These are phyloP conservation scores for Gastrolobium bilobum DNA, from an alignment of 306 rosid species.

Conservation along the genomic window DNA sequence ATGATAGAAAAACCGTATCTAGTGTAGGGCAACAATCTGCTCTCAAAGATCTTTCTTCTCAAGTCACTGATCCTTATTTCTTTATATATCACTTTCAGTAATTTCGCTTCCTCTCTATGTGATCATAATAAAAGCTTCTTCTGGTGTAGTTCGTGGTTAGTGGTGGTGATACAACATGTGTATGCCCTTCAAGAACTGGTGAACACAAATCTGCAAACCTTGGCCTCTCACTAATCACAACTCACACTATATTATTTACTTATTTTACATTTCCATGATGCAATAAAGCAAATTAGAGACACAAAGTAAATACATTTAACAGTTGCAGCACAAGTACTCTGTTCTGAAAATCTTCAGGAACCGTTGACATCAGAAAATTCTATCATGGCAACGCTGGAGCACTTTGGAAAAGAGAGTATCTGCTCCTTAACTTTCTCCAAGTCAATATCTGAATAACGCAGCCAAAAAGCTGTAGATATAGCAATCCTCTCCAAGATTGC, in stretches of 20 bases:
- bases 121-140: neutral
- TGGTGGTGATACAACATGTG: neutral
- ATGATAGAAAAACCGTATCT: neutral
- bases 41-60: neutral
- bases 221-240: too few species aligned
- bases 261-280: neutral
- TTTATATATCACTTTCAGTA: neutral
- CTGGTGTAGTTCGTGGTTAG: constrained; percentile 20
- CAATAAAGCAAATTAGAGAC: neutral
- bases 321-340: neutral
- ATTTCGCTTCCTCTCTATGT: constrained; percentile 7
- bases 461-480: constrained; percentile 44
- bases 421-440: constrained; percentile 49
- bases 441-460: constrained; percentile 44
- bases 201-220: neutral
- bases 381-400: constrained; percentile 39
- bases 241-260: too few species aligned
- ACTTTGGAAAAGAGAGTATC: constrained; percentile 48
- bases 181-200: constrained; percentile 5
- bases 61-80: constrained; percentile 4
- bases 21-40: neutral
- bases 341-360: constrained; percentile 24
- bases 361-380: constrained; percentile 33
- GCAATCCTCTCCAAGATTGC: constrained; percentile 43
- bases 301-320: neutral